These are phyloP conservation scores for Haplosporangium sp. DNA, from an alignment of 371 early-diverging fungal genomes.

Conservation along the genomic window DNA sequence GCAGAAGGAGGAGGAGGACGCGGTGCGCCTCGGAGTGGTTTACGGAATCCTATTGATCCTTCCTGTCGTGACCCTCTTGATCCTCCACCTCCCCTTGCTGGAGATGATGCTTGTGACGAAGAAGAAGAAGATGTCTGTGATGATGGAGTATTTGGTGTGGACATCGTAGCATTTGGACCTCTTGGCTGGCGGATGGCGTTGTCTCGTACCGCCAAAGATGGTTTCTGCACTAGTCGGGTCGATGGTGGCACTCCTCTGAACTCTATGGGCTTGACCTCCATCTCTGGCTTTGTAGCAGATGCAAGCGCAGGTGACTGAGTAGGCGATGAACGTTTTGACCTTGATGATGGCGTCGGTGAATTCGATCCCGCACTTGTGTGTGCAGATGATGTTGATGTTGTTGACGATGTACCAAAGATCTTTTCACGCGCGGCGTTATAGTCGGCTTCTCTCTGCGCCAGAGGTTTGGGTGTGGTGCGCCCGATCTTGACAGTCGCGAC, in stretches of 20 bases:
- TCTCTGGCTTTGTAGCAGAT: not conserved
- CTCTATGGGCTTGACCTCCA: slow-evolving; percentile 26
- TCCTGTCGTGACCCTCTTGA: slow-evolving; percentile 6
- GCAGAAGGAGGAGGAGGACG: not conserved
- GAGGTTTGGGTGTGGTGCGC: slow-evolving; percentile 18
- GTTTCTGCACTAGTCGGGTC: not conserved
- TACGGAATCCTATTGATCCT: slow-evolving; percentile 40
- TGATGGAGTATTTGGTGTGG: not conserved
- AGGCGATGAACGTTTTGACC: slow-evolving; percentile 4
- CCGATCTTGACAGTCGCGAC: slow-evolving; percentile 8
- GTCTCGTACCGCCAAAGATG: not conserved
- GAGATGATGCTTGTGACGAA: not conserved
- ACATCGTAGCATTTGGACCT: slow-evolving; percentile 11
- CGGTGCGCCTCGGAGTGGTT: slow-evolving; percentile 7
- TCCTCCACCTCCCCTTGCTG: not conserved
- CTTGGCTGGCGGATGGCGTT: slow-evolving; percentile 27
- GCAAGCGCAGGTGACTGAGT: not conserved
- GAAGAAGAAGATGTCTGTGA: not conserved
- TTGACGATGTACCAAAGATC: slow-evolving; percentile 40
- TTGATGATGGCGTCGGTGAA: slow-evolving; percentile 13
- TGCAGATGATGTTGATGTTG: not conserved
- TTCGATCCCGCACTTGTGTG: not conserved
- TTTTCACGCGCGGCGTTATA: slow-evolving; percentile 50
- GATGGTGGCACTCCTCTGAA: slow-evolving; percentile 25
- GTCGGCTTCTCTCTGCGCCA: slow-evolving; percentile 46